Percentiles rank a stretch among this genome's conserved stretches.
phyloP scores from a whole-genome alignment of 2,329 filamentous ascomycete species.

The Colletotrichum trifolii region DNA sequence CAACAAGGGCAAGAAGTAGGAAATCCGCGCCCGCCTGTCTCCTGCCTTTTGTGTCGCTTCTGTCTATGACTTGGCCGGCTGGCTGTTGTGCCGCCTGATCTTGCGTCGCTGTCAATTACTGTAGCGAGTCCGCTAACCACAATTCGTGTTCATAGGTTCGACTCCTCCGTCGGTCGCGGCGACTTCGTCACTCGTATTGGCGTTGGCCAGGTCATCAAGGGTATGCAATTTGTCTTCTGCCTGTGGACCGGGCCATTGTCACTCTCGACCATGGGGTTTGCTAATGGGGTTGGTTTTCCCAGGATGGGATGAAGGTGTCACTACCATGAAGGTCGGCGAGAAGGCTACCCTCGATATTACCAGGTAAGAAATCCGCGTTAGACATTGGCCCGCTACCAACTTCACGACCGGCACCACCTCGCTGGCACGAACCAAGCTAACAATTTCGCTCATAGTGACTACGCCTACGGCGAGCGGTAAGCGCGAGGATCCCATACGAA shows the following conservation, averaged over 20 bases:
- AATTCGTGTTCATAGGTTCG: conserved; percentile 73
- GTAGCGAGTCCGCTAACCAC: conserved; percentile 34
- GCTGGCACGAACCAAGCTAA: background rate
- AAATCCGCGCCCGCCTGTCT: background rate
- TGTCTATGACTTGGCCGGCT: background rate
- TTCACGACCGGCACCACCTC: too few relatives aligned
- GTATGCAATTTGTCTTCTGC: conserved; percentile 57
- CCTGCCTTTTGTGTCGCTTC: too few relatives aligned
- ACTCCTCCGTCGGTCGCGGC: conserved; percentile 82
- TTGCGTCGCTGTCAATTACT: background rate
- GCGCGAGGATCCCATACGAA: conserved; percentile 39
- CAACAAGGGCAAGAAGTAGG: conserved; percentile 77
- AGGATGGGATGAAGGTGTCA: conserved; percentile 90
- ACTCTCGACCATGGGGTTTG: too few relatives aligned
- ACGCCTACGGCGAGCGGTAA: conserved; percentile 72
- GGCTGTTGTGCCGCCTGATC: too few relatives aligned
- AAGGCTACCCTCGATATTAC: conserved; percentile 87
- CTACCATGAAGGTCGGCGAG: conserved; percentile 89
- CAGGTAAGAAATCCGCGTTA: conserved; percentile 61
- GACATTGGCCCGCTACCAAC: too few relatives aligned
- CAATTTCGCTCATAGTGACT: conserved; percentile 61
- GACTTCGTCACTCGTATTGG: conserved; percentile 85
- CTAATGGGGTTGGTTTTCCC: conserved; percentile 14
- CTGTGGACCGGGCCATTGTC: too few relatives aligned
- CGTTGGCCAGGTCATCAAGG: conserved; percentile 85